Percentiles rank a stretch among this genome's conserved stretches.
Conservation (phyloP, 768 basidiomycete species). For the Tylopilus sp. region DNA sequence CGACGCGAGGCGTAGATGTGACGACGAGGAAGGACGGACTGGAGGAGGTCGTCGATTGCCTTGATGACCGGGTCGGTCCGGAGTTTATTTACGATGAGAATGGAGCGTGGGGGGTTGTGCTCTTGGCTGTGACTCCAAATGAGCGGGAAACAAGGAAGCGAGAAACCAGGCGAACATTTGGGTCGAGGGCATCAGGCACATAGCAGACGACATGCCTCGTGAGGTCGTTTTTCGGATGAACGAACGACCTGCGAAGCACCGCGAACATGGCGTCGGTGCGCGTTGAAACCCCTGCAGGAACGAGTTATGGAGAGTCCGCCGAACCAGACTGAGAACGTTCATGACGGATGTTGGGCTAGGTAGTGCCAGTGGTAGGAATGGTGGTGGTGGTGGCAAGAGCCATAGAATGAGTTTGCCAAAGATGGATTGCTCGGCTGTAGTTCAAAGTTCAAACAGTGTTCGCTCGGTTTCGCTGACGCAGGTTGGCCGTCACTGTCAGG, state of each 20-base stretch:
- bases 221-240: background rate
- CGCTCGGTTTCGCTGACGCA: too few species aligned
- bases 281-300: conserved; percentile 12
- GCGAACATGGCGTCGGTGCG: conserved; percentile 1
- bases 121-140: conserved; percentile 26
- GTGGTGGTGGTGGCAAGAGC: background rate
- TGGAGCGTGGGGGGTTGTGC: conserved; percentile 49
- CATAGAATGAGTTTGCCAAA: conserved; percentile 14
- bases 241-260: background rate
- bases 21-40: conserved; percentile 39
- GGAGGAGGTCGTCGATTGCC: conserved; percentile 71
- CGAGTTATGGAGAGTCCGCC: conserved; percentile 21
- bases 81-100: conserved; percentile 78
- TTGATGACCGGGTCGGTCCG: conserved; percentile 74
- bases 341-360: too few species aligned
- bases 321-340: conserved; percentile 20
- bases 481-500: too few species aligned
- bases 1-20: background rate
- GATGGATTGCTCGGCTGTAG: conserved; percentile 7
- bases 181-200: conserved; percentile 1
- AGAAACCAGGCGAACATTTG: conserved; percentile 22
- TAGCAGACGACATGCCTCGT: conserved; percentile 12
- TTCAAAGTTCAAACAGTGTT: too few species aligned
- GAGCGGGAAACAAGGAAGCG: conserved; percentile 16
- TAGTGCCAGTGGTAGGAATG: too few species aligned